These are phyloP conservation scores for Excoecaria cochinchinensis DNA, from an alignment of 345 rosid genomes.

Conservation along the genomic window DNA sequence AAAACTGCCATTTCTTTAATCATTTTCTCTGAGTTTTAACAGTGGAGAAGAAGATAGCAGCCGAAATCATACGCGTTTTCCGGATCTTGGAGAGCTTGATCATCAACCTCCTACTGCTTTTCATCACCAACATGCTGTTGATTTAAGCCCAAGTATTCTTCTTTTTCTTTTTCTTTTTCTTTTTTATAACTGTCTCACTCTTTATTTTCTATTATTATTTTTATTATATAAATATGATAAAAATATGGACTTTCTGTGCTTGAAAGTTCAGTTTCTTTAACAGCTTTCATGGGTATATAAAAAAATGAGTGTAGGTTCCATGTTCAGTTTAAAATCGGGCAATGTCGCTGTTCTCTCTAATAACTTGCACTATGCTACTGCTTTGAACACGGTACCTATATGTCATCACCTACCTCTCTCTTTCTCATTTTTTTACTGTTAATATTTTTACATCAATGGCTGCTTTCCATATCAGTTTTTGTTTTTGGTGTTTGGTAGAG, in stretches of 20 bases:
- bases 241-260: not conserved
- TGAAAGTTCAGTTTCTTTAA: slow-evolving; percentile 9
- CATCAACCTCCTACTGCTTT: slow-evolving; percentile 61
- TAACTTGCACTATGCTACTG: slow-evolving; percentile 49
- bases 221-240: not conserved
- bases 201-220: too few species aligned
- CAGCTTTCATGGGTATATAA: not conserved
- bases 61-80: slow-evolving; percentile 44
- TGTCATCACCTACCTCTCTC: slow-evolving; percentile 20
- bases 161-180: not conserved
- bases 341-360: slow-evolving; percentile 53
- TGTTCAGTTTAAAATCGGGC: slow-evolving; percentile 49
- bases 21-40: not conserved
- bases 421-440: not conserved
- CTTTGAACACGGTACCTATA: slow-evolving; percentile 63
- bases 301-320: slow-evolving; percentile 39
- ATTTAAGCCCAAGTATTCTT: slow-evolving; percentile 72
- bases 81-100: slow-evolving; percentile 77
- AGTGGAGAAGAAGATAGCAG: slow-evolving; percentile 39
- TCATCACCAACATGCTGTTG: slow-evolving; percentile 65
- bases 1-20: not conserved
- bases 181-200: not conserved
- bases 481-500: slow-evolving; percentile 24
- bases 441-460: not conserved
- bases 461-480: not conserved